phyloP scores from a whole-genome alignment of 306 rosid species.

The Vachellia collinsii region DNA sequence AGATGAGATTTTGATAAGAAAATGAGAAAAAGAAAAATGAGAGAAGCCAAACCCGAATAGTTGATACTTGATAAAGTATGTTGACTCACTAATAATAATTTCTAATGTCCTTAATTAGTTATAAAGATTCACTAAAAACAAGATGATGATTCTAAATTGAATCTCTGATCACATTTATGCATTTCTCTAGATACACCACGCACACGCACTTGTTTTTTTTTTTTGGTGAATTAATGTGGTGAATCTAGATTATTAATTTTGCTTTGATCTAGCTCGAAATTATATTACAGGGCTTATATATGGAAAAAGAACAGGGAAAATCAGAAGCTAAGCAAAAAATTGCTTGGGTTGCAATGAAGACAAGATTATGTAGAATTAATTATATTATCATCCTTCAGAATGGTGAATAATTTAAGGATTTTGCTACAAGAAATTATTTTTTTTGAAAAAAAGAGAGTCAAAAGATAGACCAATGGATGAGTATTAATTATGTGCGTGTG shows the following conservation, averaged over 20 bases:
- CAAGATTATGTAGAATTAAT: neutral
- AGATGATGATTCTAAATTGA: too few relatives aligned
- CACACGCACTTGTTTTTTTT: too few relatives aligned
- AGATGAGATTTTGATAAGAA: too few relatives aligned
- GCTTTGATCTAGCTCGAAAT: neutral
- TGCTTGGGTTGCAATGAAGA: neutral
- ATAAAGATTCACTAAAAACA: too few relatives aligned
- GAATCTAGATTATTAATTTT: neutral
- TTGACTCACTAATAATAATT: too few relatives aligned
- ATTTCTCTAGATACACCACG: too few relatives aligned
- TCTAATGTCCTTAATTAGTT: too few relatives aligned
- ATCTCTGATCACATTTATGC: too few relatives aligned
- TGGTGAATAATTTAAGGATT: neutral
- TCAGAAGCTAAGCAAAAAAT: neutral
- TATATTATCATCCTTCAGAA: neutral
- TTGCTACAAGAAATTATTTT: neutral
- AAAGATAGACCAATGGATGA: conserved; percentile 44
- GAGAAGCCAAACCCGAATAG: too few relatives aligned
- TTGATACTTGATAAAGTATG: too few relatives aligned
- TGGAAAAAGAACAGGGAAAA: neutral
- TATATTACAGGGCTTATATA: neutral
- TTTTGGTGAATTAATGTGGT: neutral
- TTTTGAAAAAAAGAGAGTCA: conserved; percentile 11
- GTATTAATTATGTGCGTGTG: neutral
- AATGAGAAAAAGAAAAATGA: too few relatives aligned